Evolutionary conservation across 352 stramenopile genomes (phyloP).

Genomic region (Phytophthora multivora): DNA sequence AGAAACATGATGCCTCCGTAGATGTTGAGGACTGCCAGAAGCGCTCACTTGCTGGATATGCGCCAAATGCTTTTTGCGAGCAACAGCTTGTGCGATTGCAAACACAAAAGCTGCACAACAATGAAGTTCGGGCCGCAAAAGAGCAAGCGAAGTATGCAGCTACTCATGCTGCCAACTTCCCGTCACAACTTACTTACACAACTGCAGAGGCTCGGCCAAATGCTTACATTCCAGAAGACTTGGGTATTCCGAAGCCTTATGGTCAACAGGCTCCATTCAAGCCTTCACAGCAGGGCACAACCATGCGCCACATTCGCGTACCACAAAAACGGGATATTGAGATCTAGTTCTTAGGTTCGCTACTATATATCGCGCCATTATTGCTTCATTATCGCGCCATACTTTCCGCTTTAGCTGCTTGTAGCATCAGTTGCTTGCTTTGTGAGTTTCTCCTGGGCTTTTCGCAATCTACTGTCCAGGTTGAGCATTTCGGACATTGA

Average conservation of each 20-base stretch:
- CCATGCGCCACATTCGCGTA: conserved; percentile 92
- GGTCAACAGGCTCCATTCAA: conserved; percentile 93
- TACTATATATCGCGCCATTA: conserved; percentile 11
- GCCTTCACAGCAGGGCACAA: conserved; percentile 81
- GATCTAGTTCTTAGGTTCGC: conserved; percentile 64
- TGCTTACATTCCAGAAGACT: conserved; percentile 93
- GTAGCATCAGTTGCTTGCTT: conserved; percentile 33
- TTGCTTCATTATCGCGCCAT: background rate
- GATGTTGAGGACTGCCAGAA: conserved; percentile 73
- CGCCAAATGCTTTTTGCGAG: conserved; percentile 81
- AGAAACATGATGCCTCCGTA: conserved; percentile 80
- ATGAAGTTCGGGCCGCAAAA: conserved; percentile 52
- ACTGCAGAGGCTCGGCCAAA: conserved; percentile 92
- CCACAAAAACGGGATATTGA: conserved; percentile 92
- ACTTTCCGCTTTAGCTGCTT: background rate
- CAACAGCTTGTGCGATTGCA: conserved; percentile 73
- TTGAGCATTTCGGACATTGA: conserved; percentile 62
- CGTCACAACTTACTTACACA: conserved; percentile 80
- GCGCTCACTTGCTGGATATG: conserved; percentile 61
- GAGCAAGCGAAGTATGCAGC: conserved; percentile 43
- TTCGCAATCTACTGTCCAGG: conserved; percentile 65
- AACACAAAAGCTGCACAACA: conserved; percentile 52
- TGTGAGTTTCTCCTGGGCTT: conserved; percentile 74
- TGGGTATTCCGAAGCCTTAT: conserved; percentile 94
- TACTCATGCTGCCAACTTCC: conserved; percentile 63